Evolutionary conservation across 169 alveolate species (phyloP), one percentile per base, ranked within the genome.

Genomic region (Babesia gibsoni): DNA sequence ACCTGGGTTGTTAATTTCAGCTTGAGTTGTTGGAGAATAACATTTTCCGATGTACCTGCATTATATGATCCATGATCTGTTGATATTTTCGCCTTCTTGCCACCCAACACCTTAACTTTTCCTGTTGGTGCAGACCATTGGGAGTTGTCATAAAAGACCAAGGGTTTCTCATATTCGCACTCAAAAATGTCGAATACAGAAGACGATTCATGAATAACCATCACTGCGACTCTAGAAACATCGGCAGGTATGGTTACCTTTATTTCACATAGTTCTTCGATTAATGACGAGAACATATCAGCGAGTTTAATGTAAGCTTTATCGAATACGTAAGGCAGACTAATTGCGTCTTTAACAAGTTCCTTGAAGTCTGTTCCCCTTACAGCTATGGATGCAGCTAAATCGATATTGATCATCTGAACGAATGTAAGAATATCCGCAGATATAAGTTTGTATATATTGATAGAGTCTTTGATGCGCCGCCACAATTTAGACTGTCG

Each of bases 111-210:
- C 5, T 32, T 12, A 8, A 67, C 68, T 41, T 9, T 53, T 22
- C 86, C 86, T 3, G 67, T 66, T 4, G 74, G 61, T 7, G 86
- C 82, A 14, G 61, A 32, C 5, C 43, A 12, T 10, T 77, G 25
- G 30, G 80, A 67, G 68, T 77, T 77, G 33, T 66, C 61, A 37
- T 23, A 67, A 41, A 77, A 68, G 67, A 77, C 59, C 5, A 77
- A 37, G 12, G 68, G 77, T 20, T 48, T 49, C 57, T 77, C 53
- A 23, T 35, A 57, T 43, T 65, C 72, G 42, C 42, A 22, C 48
- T 77, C 86, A 23, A 32, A 77, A n/a, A 77, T 46, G 16, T 67
- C 82, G 35, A 56, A 52, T 14, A 66, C 56, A 25, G 59, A 30
- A n/a, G 72, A 69, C 18, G 43, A 18, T 14, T 52, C 69, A 39